phyloP scores from a whole-genome alignment of 352 stramenopile species.

The Phytophthora ramorum region DNA sequence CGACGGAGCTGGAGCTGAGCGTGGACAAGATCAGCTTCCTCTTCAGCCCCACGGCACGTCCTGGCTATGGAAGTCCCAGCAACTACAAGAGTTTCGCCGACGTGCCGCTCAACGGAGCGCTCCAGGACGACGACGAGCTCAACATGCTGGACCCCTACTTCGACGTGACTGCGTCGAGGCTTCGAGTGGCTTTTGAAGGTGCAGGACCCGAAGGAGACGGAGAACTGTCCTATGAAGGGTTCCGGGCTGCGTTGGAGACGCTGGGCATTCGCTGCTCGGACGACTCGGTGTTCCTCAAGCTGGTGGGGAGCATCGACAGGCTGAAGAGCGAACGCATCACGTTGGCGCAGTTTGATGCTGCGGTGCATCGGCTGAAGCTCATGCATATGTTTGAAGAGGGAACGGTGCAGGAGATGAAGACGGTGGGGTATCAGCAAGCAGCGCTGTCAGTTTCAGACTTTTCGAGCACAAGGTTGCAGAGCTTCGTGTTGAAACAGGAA shows the following conservation, averaged over 20 bases:
- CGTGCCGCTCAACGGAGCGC: constrained; percentile 40
- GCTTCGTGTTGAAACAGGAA: constrained; percentile 58
- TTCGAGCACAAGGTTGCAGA: constrained; percentile 72
- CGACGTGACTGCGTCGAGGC: constrained; percentile 77
- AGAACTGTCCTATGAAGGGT: constrained; percentile 61
- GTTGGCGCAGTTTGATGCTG: constrained; percentile 79
- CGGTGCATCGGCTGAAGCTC: constrained; percentile 88
- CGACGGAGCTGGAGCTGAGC: constrained; percentile 76
- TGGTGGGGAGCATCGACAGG: constrained; percentile 75
- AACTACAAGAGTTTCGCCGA: constrained; percentile 63
- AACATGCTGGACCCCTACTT: constrained; percentile 90
- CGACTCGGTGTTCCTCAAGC: constrained; percentile 72
- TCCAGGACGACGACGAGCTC: constrained; percentile 68
- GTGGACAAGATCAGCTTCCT: constrained; percentile 87
- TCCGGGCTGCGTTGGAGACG: constrained; percentile 63
- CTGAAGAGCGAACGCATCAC: constrained; percentile 52
- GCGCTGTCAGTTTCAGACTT: constrained; percentile 83
- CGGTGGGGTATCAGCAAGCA: constrained; percentile 55
- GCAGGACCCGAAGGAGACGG: constrained; percentile 56
- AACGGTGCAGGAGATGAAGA: constrained; percentile 65
- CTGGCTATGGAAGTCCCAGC: constrained; percentile 19
- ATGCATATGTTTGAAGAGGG: constrained; percentile 86
- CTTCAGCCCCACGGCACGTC: constrained; percentile 65
- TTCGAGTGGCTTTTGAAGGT: constrained; percentile 78
- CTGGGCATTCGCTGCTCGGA: constrained; percentile 80